phyloP scores from a whole-genome alignment of 2,329 filamentous ascomycete species.

The Plectosphaerella cucumerina region DNA sequence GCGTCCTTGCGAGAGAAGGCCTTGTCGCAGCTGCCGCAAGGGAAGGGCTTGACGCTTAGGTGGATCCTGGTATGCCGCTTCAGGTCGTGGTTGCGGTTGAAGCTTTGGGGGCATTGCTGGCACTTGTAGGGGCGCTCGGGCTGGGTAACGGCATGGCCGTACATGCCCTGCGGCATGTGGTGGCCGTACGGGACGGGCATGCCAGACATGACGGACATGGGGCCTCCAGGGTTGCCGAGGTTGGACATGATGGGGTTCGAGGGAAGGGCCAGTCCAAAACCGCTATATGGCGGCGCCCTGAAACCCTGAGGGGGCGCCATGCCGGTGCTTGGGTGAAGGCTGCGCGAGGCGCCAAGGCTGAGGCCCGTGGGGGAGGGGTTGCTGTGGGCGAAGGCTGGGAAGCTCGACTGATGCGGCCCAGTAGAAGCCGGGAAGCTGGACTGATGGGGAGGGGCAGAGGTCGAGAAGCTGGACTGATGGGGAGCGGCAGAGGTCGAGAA shows the following conservation, averaged over 20 bases:
- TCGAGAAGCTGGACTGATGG: background rate
- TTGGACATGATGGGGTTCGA: conserved; percentile 69
- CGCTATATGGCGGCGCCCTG: conserved; percentile 13
- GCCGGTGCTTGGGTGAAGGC: conserved; percentile 28
- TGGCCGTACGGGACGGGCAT: conserved; percentile 52
- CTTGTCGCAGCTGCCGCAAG: conserved; percentile 88
- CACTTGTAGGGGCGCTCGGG: conserved; percentile 90
- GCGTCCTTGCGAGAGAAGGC: conserved; percentile 96
- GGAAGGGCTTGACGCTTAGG: conserved; percentile 91
- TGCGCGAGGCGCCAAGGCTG: conserved; percentile 29
- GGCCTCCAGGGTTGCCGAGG: conserved; percentile 66
- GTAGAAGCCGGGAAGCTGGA: conserved; percentile 33
- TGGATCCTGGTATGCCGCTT: conserved; percentile 97
- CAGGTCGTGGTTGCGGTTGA: conserved; percentile 93
- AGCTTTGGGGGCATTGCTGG: conserved; percentile 86
- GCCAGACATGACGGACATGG: conserved; percentile 65
- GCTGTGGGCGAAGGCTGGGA: conserved; percentile 43
- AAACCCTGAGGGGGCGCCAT: conserved; percentile 50
- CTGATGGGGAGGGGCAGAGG: conserved; percentile 38
- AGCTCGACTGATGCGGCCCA: background rate
- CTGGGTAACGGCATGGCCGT: conserved; percentile 49
- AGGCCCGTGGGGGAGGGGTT: conserved; percentile 34
- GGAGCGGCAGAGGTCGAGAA: conserved; percentile 26
- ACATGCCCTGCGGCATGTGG: conserved; percentile 54
- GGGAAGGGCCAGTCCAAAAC: conserved; percentile 12